Evolutionary conservation across 2,329 filamentous ascomycete genomes (phyloP).

Genomic region (Davidsoniella neocaledoniae): DNA sequence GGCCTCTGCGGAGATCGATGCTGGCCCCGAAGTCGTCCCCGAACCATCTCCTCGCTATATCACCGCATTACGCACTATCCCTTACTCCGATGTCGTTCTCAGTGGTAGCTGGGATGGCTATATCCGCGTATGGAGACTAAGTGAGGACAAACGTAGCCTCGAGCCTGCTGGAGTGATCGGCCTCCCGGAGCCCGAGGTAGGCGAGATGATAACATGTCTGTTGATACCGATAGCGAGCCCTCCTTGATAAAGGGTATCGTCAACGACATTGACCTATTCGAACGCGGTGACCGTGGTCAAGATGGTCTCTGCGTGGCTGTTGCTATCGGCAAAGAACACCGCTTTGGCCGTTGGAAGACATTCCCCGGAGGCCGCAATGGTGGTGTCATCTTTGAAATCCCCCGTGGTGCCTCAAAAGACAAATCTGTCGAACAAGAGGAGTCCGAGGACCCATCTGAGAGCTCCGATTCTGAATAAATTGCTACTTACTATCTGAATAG

Average conservation of each 20-base stretch:
- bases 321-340: slow-evolving; percentile 74
- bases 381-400: slow-evolving; percentile 74
- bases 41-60: slow-evolving; percentile 67
- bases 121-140: slow-evolving; percentile 71
- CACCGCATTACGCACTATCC: slow-evolving; percentile 71
- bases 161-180: slow-evolving; percentile 51
- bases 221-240: slow-evolving; percentile 14
- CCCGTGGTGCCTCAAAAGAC: slow-evolving; percentile 18
- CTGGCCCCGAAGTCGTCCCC: slow-evolving; percentile 41
- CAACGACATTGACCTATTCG: slow-evolving; percentile 77
- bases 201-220: slow-evolving; percentile 19
- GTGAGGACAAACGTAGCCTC: slow-evolving; percentile 64
- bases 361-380: slow-evolving; percentile 54
- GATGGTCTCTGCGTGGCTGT: slow-evolving; percentile 69
- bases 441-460: slow-evolving; percentile 11
- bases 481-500: not conserved
- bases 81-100: slow-evolving; percentile 78
- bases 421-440: slow-evolving; percentile 20
- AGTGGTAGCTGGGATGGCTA: slow-evolving; percentile 91
- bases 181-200: slow-evolving; percentile 12
- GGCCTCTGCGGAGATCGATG: slow-evolving; percentile 54
- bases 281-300: slow-evolving; percentile 60
- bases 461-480: slow-evolving; percentile 19
- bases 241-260: slow-evolving; percentile 52
- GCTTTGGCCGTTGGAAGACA: slow-evolving; percentile 67